phyloP scores from a whole-genome alignment of 257 asterid genomes.

The Nicotiana otophora region DNA sequence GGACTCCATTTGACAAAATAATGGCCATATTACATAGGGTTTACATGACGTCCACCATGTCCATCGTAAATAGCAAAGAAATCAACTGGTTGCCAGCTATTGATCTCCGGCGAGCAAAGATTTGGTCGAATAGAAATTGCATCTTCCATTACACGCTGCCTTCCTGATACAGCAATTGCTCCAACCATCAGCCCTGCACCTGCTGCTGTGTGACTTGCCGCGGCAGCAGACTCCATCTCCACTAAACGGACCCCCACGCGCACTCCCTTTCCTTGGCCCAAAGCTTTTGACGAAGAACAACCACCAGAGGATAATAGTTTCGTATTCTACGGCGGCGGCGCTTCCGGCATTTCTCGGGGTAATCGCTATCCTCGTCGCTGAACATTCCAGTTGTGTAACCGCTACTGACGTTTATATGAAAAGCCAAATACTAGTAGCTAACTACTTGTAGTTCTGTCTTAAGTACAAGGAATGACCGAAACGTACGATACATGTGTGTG shows the following conservation, averaged over 20 bases:
- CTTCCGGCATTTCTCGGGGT: not conserved
- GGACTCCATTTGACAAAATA: no score
- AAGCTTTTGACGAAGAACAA: not conserved
- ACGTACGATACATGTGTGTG: not conserved
- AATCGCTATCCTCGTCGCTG: not conserved
- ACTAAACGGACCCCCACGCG: no score
- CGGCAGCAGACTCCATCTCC: not conserved
- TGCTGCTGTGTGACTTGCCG: not conserved
- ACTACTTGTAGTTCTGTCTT: not conserved
- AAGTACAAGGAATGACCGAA: not conserved
- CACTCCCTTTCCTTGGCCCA: not conserved
- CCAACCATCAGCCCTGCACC: slow-evolving; percentile 1
- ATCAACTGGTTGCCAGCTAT: slow-evolving; percentile 8
- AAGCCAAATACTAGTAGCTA: not conserved
- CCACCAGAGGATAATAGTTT: not conserved
- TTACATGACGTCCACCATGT: slow-evolving; percentile 22
- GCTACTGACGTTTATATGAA: not conserved
- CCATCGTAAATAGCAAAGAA: slow-evolving; percentile 24
- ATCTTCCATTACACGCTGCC: slow-evolving; percentile 20
- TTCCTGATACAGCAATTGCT: slow-evolving; percentile 14
- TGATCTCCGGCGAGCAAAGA: slow-evolving; percentile 17
- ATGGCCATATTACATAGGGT: no score
- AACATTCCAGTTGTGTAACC: not conserved
- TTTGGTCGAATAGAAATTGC: slow-evolving; percentile 3
- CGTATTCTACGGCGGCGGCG: not conserved